Conservation (phyloP, 2,329 filamentous ascomycete genomes). For the Cladosporium phlei region DNA sequence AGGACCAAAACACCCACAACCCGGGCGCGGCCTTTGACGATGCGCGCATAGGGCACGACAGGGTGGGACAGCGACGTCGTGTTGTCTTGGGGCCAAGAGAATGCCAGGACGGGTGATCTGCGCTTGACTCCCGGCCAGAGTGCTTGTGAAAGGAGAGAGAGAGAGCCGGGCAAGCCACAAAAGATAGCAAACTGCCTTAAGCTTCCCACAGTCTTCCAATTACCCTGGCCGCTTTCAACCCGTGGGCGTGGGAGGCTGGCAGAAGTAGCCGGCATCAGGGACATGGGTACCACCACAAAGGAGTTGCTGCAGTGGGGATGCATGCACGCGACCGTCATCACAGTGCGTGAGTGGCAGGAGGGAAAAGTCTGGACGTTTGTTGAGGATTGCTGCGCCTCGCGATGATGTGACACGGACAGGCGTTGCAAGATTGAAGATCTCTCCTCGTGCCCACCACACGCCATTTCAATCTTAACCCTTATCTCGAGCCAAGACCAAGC, state of each 20-base stretch:
- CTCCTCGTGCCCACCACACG: neutral
- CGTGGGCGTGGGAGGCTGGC: too few relatives aligned
- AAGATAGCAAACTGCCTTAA: slow-evolving; percentile 6
- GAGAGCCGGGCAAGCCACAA: neutral
- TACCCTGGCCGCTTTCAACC: neutral
- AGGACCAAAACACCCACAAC: neutral
- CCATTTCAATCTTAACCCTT: neutral
- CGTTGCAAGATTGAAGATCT: slow-evolving; percentile 2
- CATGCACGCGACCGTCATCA: too few relatives aligned
- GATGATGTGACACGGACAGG: neutral
- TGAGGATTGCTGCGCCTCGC: slow-evolving; percentile 10
- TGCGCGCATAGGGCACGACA: neutral
- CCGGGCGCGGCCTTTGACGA: slow-evolving; percentile 4
- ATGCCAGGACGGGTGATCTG: slow-evolving; percentile 7
- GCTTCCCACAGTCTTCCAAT: slow-evolving; percentile 11
- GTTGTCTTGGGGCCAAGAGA: slow-evolving; percentile 9
- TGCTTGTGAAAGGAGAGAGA: slow-evolving; percentile 9
- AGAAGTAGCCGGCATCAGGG: too few relatives aligned
- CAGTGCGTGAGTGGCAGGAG: too few relatives aligned
- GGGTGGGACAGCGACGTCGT: slow-evolving; percentile 7
- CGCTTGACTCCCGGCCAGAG: slow-evolving; percentile 8
- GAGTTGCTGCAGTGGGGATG: too few relatives aligned
- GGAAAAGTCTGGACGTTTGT: neutral
- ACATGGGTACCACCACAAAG: too few relatives aligned
- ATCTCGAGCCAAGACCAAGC: neutral